Evolutionary conservation across 352 stramenopile genomes (phyloP), one percentile per base, ranked within the genome.

Genomic region (Globisporangium camurandrum): DNA sequence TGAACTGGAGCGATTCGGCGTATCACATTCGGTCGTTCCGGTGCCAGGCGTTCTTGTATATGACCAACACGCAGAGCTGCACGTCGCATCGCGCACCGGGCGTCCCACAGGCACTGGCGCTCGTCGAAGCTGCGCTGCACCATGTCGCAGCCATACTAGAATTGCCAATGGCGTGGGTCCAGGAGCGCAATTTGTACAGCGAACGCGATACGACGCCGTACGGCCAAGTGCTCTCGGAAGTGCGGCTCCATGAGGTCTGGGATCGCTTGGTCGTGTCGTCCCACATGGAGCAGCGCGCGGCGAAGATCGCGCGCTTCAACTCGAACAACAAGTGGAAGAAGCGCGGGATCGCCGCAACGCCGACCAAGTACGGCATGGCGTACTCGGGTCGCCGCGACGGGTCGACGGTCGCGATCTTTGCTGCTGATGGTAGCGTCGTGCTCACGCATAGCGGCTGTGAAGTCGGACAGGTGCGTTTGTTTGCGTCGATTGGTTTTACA

Each of bases 61-160:
- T n/a, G n/a, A n/a, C n/a, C n/a, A n/a, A n/a, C n/a, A n/a, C n/a
- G n/a, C n/a, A n/a, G n/a, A n/a, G n/a, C n/a, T n/a, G 98, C 61
- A 99, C 95, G 11, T 95, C 96, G 3, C 98, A 97, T 70, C 71
- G 95, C 42, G 96, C 94, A 1, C 98, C 98, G 73, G 96, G 96
- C 54, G 95, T 88, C 1, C 95, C 95, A 1, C 95, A 98, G 57
- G 86, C 88, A 8, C 73, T 96, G 46, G 71, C 95, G 24, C 69
- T 97, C 20, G 75, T 73, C 3, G 95, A 99, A 60, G 97, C 90
- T 45, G 88, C 98, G 49, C 89, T 99, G 20, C 92, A 99, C 41
- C 93, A 98, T 62, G 82, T 99, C n/a, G 93, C 95, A 3, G 58
- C 76, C 1, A 72, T 56, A 4, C 75, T 97, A 39, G 73, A 83